phyloP scores from a whole-genome alignment of 495 filamentous ascomycete genomes.

The Achaetomiella virescens region DNA sequence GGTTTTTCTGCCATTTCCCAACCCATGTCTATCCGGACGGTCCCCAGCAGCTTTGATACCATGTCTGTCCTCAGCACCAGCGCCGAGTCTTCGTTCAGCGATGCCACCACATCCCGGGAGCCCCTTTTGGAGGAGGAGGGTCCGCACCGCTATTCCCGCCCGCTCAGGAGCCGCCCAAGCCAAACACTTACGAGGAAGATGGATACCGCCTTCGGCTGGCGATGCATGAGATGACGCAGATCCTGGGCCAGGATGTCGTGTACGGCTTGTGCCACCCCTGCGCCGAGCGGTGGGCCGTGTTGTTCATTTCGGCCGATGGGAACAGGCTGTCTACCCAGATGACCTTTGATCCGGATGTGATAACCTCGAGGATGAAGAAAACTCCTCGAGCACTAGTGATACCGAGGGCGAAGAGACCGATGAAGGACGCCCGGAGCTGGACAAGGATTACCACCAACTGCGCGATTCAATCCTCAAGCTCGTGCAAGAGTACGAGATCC shows the following conservation, averaged over 20 bases:
- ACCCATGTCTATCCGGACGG: slow-evolving; percentile 39
- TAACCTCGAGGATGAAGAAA: slow-evolving; percentile 57
- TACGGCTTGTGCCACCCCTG: slow-evolving; percentile 64
- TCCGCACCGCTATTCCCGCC: slow-evolving; percentile 42
- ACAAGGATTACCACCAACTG: slow-evolving; percentile 76
- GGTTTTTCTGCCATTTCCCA: slow-evolving; percentile 50
- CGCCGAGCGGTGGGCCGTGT: slow-evolving; percentile 65
- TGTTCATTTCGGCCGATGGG: slow-evolving; percentile 70
- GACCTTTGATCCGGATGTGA: slow-evolving; percentile 64
- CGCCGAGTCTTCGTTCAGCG: slow-evolving; percentile 61
- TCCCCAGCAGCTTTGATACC: slow-evolving; percentile 46
- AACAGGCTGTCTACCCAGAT: slow-evolving; percentile 62
- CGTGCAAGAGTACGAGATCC: slow-evolving; percentile 72
- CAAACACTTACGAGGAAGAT: slow-evolving; percentile 49
- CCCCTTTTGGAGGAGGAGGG: slow-evolving; percentile 52
- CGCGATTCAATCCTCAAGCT: slow-evolving; percentile 77
- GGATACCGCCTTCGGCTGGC: slow-evolving; percentile 50
- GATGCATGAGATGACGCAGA: slow-evolving; percentile 59
- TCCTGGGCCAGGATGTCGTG: slow-evolving; percentile 52
- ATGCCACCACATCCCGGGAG: slow-evolving; percentile 58
- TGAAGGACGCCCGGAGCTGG: slow-evolving; percentile 59
- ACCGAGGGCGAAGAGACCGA: slow-evolving; percentile 58
- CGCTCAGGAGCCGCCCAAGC: slow-evolving; percentile 30
- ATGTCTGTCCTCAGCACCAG: slow-evolving; percentile 61
- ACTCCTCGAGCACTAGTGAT: slow-evolving; percentile 52